Evolutionary conservation across 331 rosid genomes (phyloP), one percentile per base, ranked within the genome.

Genomic region (Saraca asoca): DNA sequence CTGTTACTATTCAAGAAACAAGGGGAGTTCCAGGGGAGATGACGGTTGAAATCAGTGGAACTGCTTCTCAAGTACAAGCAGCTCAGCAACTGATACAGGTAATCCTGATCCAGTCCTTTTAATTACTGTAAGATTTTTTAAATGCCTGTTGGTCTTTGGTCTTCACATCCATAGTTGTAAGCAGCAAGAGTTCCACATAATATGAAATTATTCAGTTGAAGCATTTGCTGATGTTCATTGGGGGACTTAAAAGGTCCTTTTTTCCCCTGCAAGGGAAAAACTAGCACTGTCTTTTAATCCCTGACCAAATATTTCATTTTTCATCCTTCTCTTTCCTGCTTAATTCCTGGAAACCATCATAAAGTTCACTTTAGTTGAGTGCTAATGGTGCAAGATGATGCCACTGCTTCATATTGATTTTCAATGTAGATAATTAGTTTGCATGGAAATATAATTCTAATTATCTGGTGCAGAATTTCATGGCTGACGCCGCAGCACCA

Each of bases 51-150:
- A 85, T 94, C 51, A 90, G 95, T 72, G 97, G 99, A 67, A 80
- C 91, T 69, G 95, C 97, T 77, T 80, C 97, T 64, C 95, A 90
- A 76, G 95, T 88, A 62, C 99, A 88, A 74, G 82, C 97, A 7
- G 99, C 99, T 37, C 96, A 90, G 79, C 99, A 94, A 71, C 87
- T 94, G 79, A 83, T 90, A 76, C 99, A 94, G 91, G 99, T 78
- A 82, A 79, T 78, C 61, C 43, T 35, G 61, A 48, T 66, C 54
- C 39, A 60, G 50, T 49, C 53, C 43, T 73, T 58, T 10, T 51
- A 54, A 66, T 62, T 12, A 5, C 48, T 4, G 9, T 17, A 17
- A 44, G 20, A 6, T 1, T 9, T 11, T 14, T 38, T 37, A 57
- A 58, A 53, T 68, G 12, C 17, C 9, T 33, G 18, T 29, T 31